Evolutionary conservation across 129 eudicot genomes (phyloP).

Genomic region (Dittrichia graveolens): DNA sequence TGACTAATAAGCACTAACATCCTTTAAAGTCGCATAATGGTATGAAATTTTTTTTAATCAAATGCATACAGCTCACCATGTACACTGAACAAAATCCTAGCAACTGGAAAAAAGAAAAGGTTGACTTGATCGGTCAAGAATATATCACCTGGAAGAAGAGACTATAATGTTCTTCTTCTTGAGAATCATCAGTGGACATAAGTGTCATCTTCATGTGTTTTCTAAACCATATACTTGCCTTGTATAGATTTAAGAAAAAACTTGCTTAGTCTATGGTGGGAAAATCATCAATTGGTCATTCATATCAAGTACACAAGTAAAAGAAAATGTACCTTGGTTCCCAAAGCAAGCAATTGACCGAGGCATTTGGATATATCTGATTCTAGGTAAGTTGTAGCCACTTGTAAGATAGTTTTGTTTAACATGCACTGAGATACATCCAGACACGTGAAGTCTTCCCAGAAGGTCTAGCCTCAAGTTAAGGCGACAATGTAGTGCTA

Average conservation of each 20-base stretch:
- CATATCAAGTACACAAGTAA: not conserved
- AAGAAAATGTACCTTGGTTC: conserved; percentile 51
- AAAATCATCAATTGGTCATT: conserved; percentile 4
- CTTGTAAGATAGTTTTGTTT: conserved; percentile 79
- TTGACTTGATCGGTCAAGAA: not conserved
- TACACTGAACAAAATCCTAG: not conserved
- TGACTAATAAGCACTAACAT: conserved; percentile 4
- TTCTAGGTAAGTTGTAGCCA: conserved; percentile 67
- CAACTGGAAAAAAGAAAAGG: not conserved
- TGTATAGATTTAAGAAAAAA: conserved; percentile 9
- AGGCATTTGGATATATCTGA: conserved; percentile 53
- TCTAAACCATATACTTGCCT: conserved; percentile 84
- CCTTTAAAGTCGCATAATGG: not conserved
- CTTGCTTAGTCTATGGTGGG: conserved; percentile 14
- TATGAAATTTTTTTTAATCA: not conserved
- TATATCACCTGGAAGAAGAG: conserved; percentile 66
- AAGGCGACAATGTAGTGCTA: conserved; percentile 34
- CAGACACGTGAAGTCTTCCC: conserved; percentile 97
- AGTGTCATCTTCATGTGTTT: conserved; percentile 95
- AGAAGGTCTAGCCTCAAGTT: conserved; percentile 59
- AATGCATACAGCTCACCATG: not conserved
- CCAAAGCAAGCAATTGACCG: conserved; percentile 57
- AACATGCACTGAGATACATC: conserved; percentile 86
- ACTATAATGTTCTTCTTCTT: conserved; percentile 74
- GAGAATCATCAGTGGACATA: conserved; percentile 80